Percentiles rank a stretch among this genome's conserved stretches.
These are phyloP conservation scores for Kockovaella imperatae DNA, from an alignment of 768 basidiomycete species.

Conservation along the genomic window DNA sequence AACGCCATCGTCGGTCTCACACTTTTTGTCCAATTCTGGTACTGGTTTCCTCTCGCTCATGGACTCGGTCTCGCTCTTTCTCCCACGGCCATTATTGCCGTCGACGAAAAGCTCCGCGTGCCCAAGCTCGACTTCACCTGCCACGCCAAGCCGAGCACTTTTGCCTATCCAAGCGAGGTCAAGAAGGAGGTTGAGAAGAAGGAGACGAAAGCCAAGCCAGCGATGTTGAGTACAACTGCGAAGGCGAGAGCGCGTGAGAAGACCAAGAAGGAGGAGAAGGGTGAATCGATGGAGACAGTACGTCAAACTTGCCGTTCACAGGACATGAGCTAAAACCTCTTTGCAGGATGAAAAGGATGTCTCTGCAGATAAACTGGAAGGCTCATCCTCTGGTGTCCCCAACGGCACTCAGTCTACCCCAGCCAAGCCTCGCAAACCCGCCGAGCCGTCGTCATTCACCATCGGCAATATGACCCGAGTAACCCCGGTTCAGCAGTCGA, in stretches of 20 bases:
- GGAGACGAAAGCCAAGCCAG: conserved; percentile 82
- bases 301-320: background rate
- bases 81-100: conserved; percentile 88
- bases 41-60: conserved; percentile 97
- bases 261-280: conserved; percentile 66
- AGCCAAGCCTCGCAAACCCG: conserved; percentile 50
- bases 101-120: conserved; percentile 81
- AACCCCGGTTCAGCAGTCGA: conserved; percentile 75
- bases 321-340: background rate
- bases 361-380: conserved; percentile 52
- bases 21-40: conserved; percentile 98
- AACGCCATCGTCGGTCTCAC: conserved; percentile 96
- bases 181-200: conserved; percentile 90
- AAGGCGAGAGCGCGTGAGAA: conserved; percentile 94
- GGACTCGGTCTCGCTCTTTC: conserved; percentile 86
- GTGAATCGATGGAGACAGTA: conserved; percentile 67
- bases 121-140: conserved; percentile 88
- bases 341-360: conserved; percentile 52
- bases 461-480: conserved; percentile 86
- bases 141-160: conserved; percentile 80
- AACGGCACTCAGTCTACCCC: conserved; percentile 24
- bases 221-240: conserved; percentile 92
- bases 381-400: conserved; percentile 4
- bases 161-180: conserved; percentile 78
- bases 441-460: conserved; percentile 67